Evolutionary conservation across 345 rosid species (phyloP), one percentile per base, ranked within the genome.

Genomic region (Punica granatum): DNA sequence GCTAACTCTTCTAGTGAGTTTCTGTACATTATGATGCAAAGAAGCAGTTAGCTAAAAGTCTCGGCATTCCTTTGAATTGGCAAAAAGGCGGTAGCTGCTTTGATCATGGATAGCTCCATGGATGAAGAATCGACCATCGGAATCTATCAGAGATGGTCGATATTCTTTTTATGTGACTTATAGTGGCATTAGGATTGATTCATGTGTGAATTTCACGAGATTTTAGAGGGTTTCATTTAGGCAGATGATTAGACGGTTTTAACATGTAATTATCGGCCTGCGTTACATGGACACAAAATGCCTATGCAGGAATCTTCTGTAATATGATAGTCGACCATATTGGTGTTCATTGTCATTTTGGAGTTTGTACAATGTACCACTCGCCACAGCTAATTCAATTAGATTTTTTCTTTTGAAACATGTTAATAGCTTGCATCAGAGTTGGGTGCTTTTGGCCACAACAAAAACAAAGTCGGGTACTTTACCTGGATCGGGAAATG

Each of bases 1-100:
- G 39, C 58, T 19, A 84, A 77, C 82, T 77, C 61, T 56, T 30
- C 61, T 4, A 56, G 19, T 12, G 33, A 56, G 34, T 2, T 26
- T 12, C 33, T 28, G 33, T 54, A 26, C 60, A 54, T 8, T 25
- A 5, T 51, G 30, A 37, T n/a, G n/a, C n/a, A n/a, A 46, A 46
- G 51, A 25, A 2, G 58, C 14, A 7, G 12, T 51, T 11, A 7
- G 60, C 18, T 26, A 12, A 54, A n/a, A 28, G 12, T 28, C 60
- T 54, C 28, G 34, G 61, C 61, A 28, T 51, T 51, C 28, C 6
- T n/a, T 6, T 1, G 12, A 9, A 51, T 56, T 1, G 61, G 61
- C 11, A 7, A 56, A 37, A 37, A 56, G 61, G 4, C 26, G 61
- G 34, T 2, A 26, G 34, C 18, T 56, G 32, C 18, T 13, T 30